These are phyloP conservation scores for Chytriomyces sp. DNA, from an alignment of 192 early-diverging fungal species.

Conservation along the genomic window DNA sequence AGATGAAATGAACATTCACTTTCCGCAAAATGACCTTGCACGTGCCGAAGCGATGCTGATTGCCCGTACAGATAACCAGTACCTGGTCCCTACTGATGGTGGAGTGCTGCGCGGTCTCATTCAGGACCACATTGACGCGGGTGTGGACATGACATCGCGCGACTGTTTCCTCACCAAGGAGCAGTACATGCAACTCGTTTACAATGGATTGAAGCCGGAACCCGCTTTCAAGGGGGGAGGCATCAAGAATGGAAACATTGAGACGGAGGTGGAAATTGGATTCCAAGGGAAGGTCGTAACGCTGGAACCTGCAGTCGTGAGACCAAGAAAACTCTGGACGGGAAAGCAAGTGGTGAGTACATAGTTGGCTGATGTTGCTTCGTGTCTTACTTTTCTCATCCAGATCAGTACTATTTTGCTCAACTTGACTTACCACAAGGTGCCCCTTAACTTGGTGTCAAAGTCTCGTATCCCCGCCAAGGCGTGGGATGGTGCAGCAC, in stretches of 20 bases:
- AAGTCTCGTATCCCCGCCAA: conserved; percentile 84
- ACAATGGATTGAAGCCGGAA: conserved; percentile 84
- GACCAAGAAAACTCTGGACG: conserved; percentile 89
- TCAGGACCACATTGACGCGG: conserved; percentile 97
- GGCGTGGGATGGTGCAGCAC: conserved; percentile 78
- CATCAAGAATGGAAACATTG: conserved; percentile 61
- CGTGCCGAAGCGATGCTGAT: conserved; percentile 95
- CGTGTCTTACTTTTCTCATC: conserved; percentile 25
- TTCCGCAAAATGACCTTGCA: conserved; percentile 97
- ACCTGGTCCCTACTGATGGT: conserved; percentile 95
- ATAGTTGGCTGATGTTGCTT: not conserved
- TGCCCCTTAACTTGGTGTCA: conserved; percentile 84
- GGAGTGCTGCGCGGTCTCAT: conserved; percentile 97
- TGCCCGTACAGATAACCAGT: conserved; percentile 92
- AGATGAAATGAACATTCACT: conserved; percentile 99
- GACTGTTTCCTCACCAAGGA: conserved; percentile 85
- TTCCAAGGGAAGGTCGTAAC: conserved; percentile 76
- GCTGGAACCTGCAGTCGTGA: conserved; percentile 85
- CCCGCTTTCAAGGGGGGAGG: conserved; percentile 57
- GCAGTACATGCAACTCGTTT: conserved; percentile 94
- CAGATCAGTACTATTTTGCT: conserved; percentile 85
- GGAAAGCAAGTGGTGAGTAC: conserved; percentile 88
- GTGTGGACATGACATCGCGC: conserved; percentile 88
- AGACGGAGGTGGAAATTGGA: conserved; percentile 54
- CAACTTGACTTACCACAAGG: conserved; percentile 80